These are phyloP conservation scores for Skeletonema tropicum DNA, from an alignment of 108 stramenopile genomes.

Conservation along the genomic window DNA sequence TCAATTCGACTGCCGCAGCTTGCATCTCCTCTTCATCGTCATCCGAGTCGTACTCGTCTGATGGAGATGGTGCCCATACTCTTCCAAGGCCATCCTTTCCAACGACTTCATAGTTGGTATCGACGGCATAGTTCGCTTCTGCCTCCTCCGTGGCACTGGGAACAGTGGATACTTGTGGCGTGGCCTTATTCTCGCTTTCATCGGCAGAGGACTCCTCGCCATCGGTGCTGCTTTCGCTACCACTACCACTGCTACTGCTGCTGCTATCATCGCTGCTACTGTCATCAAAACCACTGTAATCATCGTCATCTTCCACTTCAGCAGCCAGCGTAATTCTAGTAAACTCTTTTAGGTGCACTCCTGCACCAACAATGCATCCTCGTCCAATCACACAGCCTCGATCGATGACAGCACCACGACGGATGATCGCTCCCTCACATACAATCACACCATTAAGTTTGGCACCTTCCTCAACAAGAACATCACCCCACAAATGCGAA, in stretches of 20 bases:
- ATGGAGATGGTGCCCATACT: slow-evolving; percentile 61
- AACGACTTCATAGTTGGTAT: slow-evolving; percentile 58
- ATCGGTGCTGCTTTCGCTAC: slow-evolving; percentile 7
- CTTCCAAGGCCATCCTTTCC: slow-evolving; percentile 70
- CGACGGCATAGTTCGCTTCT: slow-evolving; percentile 1
- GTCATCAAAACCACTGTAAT: slow-evolving; percentile 54
- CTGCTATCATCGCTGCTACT: slow-evolving; percentile 30
- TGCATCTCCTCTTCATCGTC: slow-evolving; percentile 37
- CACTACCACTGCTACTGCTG: slow-evolving; percentile 16
- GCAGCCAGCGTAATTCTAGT: slow-evolving; percentile 81
- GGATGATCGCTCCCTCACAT: slow-evolving; percentile 68
- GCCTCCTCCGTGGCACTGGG: not conserved
- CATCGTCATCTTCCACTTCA: slow-evolving; percentile 68
- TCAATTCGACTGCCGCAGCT: slow-evolving; percentile 33
- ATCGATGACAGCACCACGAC: slow-evolving; percentile 70
- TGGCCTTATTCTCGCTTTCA: slow-evolving; percentile 4
- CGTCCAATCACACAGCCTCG: slow-evolving; percentile 90
- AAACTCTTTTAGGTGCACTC: slow-evolving; percentile 79
- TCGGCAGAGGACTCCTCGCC: slow-evolving; percentile 34
- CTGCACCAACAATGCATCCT: slow-evolving; percentile 87
- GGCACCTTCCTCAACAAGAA: slow-evolving; percentile 73
- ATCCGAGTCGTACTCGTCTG: slow-evolving; percentile 56
- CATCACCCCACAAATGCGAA: slow-evolving; percentile 88
- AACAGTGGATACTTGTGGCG: not conserved
- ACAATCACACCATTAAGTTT: slow-evolving; percentile 69